Percentiles rank a stretch among this genome's conserved stretches.
Evolutionary conservation across 805 yeast species (phyloP).

Genomic region (Hanseniaspora pseudoguilliermondii): DNA sequence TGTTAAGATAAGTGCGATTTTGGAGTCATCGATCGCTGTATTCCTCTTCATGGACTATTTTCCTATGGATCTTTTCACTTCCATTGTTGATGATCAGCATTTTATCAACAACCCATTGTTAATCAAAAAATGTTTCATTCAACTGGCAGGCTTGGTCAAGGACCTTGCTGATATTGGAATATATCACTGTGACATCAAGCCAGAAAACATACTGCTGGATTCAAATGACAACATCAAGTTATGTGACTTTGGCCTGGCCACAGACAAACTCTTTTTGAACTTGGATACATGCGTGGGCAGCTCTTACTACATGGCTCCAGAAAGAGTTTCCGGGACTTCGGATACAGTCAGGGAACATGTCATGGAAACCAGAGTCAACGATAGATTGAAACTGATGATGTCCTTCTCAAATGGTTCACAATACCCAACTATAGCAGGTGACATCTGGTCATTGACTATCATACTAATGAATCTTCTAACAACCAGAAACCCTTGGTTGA

Average conservation of each 20-base stretch:
- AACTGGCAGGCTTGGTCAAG: slow-evolving; percentile 68
- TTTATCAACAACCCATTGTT: slow-evolving; percentile 41
- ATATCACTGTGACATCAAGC: slow-evolving; percentile 89
- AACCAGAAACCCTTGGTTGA: slow-evolving; percentile 82
- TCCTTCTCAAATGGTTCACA: slow-evolving; percentile 17
- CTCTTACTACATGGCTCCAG: slow-evolving; percentile 88
- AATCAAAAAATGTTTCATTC: slow-evolving; percentile 51
- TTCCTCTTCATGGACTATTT: slow-evolving; percentile 78
- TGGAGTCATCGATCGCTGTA: slow-evolving; percentile 43
- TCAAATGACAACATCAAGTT: slow-evolving; percentile 46
- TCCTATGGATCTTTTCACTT: slow-evolving; percentile 73
- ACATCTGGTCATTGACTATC: slow-evolving; percentile 78
- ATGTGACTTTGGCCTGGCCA: slow-evolving; percentile 82
- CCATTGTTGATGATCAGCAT: slow-evolving; percentile 62
- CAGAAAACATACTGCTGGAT: slow-evolving; percentile 76
- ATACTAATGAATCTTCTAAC: slow-evolving; percentile 69
- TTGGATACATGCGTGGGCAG: slow-evolving; percentile 76
- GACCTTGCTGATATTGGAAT: slow-evolving; percentile 75
- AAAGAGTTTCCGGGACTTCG: slow-evolving; percentile 38
- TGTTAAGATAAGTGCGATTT: slow-evolving; percentile 59
- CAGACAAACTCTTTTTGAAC: slow-evolving; percentile 43
- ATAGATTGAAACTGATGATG: slow-evolving; percentile 8
- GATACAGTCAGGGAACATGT: slow-evolving; percentile 15
- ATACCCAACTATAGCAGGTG: slow-evolving; percentile 62
- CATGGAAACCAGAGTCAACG: slow-evolving; percentile 21